Evolutionary conservation across 352 stramenopile species (phyloP).

Genomic region (Phytophthora niederhauseri): DNA sequence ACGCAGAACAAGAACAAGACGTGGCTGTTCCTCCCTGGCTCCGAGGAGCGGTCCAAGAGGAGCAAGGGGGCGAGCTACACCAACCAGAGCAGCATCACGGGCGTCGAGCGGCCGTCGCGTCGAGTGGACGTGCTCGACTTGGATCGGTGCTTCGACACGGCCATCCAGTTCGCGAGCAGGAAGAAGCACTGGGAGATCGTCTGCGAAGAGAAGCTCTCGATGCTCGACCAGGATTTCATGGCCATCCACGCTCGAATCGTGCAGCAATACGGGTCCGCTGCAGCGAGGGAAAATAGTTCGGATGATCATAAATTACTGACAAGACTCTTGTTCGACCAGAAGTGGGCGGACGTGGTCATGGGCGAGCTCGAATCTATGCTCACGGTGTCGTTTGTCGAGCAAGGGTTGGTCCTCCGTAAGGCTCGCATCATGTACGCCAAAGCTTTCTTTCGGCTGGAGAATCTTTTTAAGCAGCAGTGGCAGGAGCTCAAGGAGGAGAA

Average conservation of each 20-base stretch:
- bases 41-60: slow-evolving; percentile 61
- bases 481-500: slow-evolving; percentile 42
- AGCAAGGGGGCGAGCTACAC: slow-evolving; percentile 44
- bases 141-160: slow-evolving; percentile 68
- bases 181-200: slow-evolving; percentile 51
- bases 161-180: slow-evolving; percentile 64
- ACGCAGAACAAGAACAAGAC: slow-evolving; percentile 75
- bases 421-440: slow-evolving; percentile 80
- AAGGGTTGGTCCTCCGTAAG: slow-evolving; percentile 83
- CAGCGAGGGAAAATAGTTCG: background rate
- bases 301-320: slow-evolving; percentile 49
- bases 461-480: slow-evolving; percentile 46
- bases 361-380: slow-evolving; percentile 91
- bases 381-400: slow-evolving; percentile 88
- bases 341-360: slow-evolving; percentile 90
- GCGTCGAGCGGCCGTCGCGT: slow-evolving; percentile 63
- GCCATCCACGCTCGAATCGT: slow-evolving; percentile 53
- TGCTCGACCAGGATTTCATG: slow-evolving; percentile 74
- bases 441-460: slow-evolving; percentile 77
- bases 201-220: slow-evolving; percentile 53
- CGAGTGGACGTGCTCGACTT: slow-evolving; percentile 75
- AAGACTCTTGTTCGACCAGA: slow-evolving; percentile 87
- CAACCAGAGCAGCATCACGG: slow-evolving; percentile 46
- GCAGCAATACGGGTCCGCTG: slow-evolving; percentile 33
- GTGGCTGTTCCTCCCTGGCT: slow-evolving; percentile 73